Evolutionary conservation across 331 rosid species (phyloP), one percentile per base, ranked within the genome.

Genomic region (Erythrophleum ivorense): DNA sequence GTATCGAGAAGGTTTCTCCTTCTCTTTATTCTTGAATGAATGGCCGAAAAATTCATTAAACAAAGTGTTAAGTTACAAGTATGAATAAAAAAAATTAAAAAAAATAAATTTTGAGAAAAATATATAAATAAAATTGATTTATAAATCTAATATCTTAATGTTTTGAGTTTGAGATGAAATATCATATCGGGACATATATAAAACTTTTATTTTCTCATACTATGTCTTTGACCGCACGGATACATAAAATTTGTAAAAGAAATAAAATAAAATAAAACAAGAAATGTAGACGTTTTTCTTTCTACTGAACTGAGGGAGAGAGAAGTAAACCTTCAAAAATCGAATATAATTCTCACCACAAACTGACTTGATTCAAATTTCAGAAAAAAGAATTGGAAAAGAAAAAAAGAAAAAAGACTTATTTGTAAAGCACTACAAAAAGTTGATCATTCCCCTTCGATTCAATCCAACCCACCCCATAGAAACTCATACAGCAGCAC

Each of bases 391-490:
- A 65, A 73, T 33, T 66, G 15, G 31, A 15, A 33, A 46, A 21
- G 67, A 33, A 21, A 55, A 69, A 19, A 46, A 5, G 41, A 53
- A 80, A 81, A 11, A 73, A 76, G 53, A 66, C 87, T 80, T 80
- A 82, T 76, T 87, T 82, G 55, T 75, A 84, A 70, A 82, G 67
- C 87, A 85, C 77, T 71, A 80, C 86, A 87, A 83, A 83, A 59
- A 62, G 71, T 80, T 65, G 38, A 14, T 43, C 45, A 8, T 14
- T 34, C 45, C n/a, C 19, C 45, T 9, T 63, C 45, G 33, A 6
- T 14, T 63, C 21, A 63, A 63, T 63, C 11, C 75, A 83, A 68
- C 82, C 84, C 82, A 80, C 75, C 80, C 81, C 63, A 76, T 8
- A 68, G 60, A 54, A 55, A 80, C 55, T 73, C 75, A 73, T 80